A percentile compares a stretch with the other conserved stretches of the same genome.
Evolutionary conservation across 2,329 filamentous ascomycete species (phyloP).

Genomic region (Ophiostoma sp.): DNA sequence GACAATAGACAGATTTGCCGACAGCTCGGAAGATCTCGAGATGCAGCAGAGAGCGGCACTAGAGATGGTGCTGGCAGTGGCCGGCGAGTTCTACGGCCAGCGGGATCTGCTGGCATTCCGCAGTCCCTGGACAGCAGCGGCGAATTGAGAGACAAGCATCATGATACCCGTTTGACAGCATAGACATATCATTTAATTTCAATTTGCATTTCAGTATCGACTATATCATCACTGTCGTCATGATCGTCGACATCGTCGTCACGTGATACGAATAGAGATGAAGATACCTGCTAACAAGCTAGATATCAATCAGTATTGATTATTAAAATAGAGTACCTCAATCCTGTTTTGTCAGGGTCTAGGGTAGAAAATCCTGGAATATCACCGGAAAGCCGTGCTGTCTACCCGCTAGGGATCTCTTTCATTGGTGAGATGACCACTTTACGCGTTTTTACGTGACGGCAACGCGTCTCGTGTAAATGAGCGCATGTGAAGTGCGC

Average conservation of each 20-base stretch:
- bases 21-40: slow-evolving; percentile 32
- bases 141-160: neutral
- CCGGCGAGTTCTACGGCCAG: slow-evolving; percentile 86
- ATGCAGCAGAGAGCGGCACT: slow-evolving; percentile 64
- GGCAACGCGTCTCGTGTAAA: slow-evolving; percentile 16
- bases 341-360: neutral
- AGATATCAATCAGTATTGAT: too few species aligned
- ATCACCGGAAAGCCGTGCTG: neutral
- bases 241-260: neutral
- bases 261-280: neutral
- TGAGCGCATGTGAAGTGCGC: neutral
- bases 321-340: neutral
- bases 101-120: slow-evolving; percentile 74
- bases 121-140: slow-evolving; percentile 42
- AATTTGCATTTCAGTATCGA: neutral
- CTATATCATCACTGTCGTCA: neutral
- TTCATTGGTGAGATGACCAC: neutral
- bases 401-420: neutral
- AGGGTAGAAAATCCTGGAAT: neutral
- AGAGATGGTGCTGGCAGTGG: slow-evolving; percentile 85
- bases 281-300: too few species aligned
- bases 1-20: slow-evolving; percentile 30
- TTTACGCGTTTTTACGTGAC: slow-evolving; percentile 17
- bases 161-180: slow-evolving; percentile 13
- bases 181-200: neutral